Conservation (phyloP, 1,284 basidiomycete genomes). For the Pseudozyma tsukubaensis region DNA sequence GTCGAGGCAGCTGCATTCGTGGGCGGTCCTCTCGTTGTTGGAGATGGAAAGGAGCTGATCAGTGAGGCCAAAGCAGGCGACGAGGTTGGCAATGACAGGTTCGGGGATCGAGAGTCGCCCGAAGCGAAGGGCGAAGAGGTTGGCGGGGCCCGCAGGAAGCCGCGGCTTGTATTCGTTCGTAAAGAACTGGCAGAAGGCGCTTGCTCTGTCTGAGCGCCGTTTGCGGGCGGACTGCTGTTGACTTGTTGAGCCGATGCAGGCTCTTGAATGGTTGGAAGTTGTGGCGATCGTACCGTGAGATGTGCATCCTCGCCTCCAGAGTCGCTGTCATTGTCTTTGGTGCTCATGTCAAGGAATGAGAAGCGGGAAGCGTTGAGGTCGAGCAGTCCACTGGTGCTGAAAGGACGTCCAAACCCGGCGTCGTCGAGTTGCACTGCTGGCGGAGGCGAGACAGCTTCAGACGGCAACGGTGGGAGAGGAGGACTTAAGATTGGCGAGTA, state of each 20-base stretch:
- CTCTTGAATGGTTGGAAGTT: conserved; percentile 7
- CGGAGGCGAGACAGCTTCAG: conserved; percentile 14
- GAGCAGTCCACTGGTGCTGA: conserved; percentile 36
- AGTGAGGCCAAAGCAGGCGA: conserved; percentile 42
- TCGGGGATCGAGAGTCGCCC: conserved; percentile 5
- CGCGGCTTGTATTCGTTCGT: conserved; percentile 1
- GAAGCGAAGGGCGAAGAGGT: background rate
- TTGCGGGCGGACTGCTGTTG: background rate
- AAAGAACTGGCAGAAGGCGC: conserved; percentile 1
- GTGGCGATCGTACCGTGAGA: background rate
- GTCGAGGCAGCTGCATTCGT: background rate
- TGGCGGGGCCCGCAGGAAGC: conserved; percentile 5
- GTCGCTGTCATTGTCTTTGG: conserved; percentile 26
- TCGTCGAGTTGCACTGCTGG: conserved; percentile 39
- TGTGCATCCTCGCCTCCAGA: conserved; percentile 10
- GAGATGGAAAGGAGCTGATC: conserved; percentile 45
- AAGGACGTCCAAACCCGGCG: conserved; percentile 28
- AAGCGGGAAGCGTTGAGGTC: conserved; percentile 35
- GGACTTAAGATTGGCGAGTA: conserved; percentile 24
- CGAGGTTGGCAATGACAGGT: conserved; percentile 8
- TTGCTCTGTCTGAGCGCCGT: background rate
- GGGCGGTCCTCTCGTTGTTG: conserved; percentile 8
- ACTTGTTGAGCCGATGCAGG: background rate
- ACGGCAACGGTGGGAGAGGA: conserved; percentile 14
- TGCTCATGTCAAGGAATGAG: conserved; percentile 43